phyloP scores from a whole-genome alignment of 495 filamentous ascomycete genomes.

The Daldinia bambusicola region DNA sequence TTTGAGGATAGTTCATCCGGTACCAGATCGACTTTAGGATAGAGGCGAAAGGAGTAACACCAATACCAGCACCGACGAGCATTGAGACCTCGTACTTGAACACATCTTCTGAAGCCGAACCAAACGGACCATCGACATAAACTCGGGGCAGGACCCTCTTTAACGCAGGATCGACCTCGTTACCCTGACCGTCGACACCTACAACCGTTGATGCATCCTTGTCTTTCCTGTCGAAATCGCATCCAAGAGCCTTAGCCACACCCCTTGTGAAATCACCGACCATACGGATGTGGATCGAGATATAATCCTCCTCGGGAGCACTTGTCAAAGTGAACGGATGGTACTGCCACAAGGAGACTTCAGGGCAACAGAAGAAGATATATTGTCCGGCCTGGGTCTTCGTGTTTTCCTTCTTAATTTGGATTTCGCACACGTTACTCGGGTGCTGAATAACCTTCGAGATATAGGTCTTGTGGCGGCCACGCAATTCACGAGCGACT shows the following conservation, averaged over 20 bases:
- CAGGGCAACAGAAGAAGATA: constrained; percentile 84
- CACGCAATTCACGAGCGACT: constrained; percentile 74
- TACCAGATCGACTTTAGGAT: constrained; percentile 90
- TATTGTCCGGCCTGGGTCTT: constrained; percentile 83
- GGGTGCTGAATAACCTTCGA: constrained; percentile 87
- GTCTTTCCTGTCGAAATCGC: constrained; percentile 70
- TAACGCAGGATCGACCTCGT: constrained; percentile 72
- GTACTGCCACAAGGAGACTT: constrained; percentile 82
- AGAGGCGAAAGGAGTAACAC: constrained; percentile 79
- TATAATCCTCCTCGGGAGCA: constrained; percentile 83
- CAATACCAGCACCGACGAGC: constrained; percentile 76
- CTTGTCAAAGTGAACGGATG: constrained; percentile 83
- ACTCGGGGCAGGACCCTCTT: constrained; percentile 75
- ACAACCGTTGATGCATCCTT: constrained; percentile 68
- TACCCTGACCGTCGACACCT: constrained; percentile 67
- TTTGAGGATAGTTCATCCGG: constrained; percentile 81
- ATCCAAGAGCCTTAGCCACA: constrained; percentile 72
- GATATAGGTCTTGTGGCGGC: constrained; percentile 78
- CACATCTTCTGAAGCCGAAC: constrained; percentile 79
- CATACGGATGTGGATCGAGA: constrained; percentile 80
- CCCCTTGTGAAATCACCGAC: constrained; percentile 74
- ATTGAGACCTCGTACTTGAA: constrained; percentile 81
- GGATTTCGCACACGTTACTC: constrained; percentile 83
- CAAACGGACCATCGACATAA: constrained; percentile 82
- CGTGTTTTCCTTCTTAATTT: constrained; percentile 84